A percentile compares a stretch with the other conserved stretches of the same genome.
Conservation (phyloP, 148 eudicot genomes). For the Rhododendron griersonianum region DNA sequence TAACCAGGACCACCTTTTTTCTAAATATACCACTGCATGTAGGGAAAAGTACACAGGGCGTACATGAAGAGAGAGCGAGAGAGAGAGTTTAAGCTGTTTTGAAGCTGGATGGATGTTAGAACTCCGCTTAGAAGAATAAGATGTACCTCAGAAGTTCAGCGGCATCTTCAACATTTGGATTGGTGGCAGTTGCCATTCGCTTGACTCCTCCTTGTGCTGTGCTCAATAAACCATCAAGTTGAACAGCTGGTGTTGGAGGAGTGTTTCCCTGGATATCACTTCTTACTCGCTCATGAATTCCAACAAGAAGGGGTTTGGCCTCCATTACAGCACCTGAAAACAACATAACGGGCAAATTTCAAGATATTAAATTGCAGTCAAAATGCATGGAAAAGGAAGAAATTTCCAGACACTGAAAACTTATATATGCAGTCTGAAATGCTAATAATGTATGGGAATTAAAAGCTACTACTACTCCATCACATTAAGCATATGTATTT, state of each 20-base stretch:
- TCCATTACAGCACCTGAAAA: conserved; percentile 76
- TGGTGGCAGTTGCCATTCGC: conserved; percentile 48
- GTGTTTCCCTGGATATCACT: conserved; percentile 64
- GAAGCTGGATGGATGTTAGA: not conserved
- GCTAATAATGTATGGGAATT: not conserved
- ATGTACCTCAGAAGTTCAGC: conserved; percentile 75
- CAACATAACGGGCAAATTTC: conserved; percentile 1
- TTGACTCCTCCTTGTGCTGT: conserved; percentile 39
- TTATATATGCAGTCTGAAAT: not conserved
- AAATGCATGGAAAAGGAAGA: not conserved
- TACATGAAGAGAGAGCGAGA: not conserved
- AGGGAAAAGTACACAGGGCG: not conserved
- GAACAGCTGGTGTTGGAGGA: conserved; percentile 32
- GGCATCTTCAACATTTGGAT: conserved; percentile 57
- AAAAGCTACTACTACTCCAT: not conserved
- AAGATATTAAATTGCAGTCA: not conserved
- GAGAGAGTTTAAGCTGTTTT: not conserved
- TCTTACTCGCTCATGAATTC: conserved; percentile 92
- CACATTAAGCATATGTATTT: not conserved
- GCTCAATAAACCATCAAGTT: conserved; percentile 27
- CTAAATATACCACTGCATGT: not conserved
- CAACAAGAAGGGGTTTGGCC: conserved; percentile 78
- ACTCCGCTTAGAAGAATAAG: not conserved
- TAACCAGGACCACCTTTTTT: not conserved
- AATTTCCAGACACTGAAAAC: not conserved